A percentile compares a stretch with the other conserved stretches of the same genome.
Conservation (phyloP, 2,329 filamentous ascomycete species). For the Colletotrichum agaves region DNA sequence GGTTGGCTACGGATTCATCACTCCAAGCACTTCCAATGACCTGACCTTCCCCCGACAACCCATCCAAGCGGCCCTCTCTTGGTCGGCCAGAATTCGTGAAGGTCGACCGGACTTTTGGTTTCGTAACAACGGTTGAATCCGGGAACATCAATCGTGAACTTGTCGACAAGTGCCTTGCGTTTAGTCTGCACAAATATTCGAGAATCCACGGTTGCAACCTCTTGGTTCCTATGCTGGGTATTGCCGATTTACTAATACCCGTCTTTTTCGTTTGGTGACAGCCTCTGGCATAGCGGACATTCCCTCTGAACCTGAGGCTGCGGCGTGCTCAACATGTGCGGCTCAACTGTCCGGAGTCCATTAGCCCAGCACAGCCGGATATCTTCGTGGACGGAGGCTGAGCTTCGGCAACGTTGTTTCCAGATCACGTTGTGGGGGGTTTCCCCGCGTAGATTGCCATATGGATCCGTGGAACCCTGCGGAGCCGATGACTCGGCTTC, state of each 20-base stretch:
- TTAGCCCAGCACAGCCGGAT: slow-evolving; percentile 7
- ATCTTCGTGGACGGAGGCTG: neutral
- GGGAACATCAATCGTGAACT: slow-evolving; percentile 32
- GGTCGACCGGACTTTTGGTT: slow-evolving; percentile 36
- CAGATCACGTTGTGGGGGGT: neutral
- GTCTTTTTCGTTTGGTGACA: neutral
- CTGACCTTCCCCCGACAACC: slow-evolving; percentile 31
- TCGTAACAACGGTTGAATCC: slow-evolving; percentile 43
- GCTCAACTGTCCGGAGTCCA: slow-evolving; percentile 1
- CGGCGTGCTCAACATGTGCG: neutral
- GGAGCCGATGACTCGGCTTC: neutral
- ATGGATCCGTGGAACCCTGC: neutral
- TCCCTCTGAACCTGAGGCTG: no score
- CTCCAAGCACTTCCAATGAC: no score
- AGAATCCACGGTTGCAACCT: slow-evolving; percentile 39
- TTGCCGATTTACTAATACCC: accelerated
- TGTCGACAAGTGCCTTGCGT: slow-evolving; percentile 19
- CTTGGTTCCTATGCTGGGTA: slow-evolving; percentile 22
- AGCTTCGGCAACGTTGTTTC: neutral
- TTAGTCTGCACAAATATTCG: slow-evolving; percentile 38
- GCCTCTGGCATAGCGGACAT: no score
- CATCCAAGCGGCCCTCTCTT: slow-evolving; percentile 37
- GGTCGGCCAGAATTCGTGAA: slow-evolving; percentile 41
- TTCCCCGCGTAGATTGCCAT: slow-evolving; percentile 3
- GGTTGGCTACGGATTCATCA: no score